A percentile compares a stretch with the other conserved stretches of the same genome.
Conservation (phyloP, 1,139 yeast species). For the Geotrichum klebahnii region DNA sequence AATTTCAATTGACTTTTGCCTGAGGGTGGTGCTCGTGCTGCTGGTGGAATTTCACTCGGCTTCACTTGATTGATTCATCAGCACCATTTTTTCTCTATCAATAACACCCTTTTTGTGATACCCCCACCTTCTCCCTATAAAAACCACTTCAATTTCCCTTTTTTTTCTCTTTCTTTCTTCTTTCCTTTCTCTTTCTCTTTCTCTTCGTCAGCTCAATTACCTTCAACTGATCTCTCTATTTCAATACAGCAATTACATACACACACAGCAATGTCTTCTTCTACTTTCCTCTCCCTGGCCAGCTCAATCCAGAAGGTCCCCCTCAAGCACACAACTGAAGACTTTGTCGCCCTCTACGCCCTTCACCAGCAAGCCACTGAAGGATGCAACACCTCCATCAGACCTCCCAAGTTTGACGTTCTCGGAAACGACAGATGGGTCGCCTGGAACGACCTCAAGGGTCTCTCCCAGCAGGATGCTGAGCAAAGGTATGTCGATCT, state of each 20-base stretch:
- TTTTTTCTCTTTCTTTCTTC: neutral
- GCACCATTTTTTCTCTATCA: too few relatives aligned
- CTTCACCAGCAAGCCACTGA: constrained; percentile 11
- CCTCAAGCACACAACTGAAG: constrained; percentile 11
- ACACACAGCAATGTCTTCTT: constrained; percentile 3
- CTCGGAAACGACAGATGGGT: constrained; percentile 13
- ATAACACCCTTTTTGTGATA: too few relatives aligned
- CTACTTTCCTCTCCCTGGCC: constrained; percentile 2
- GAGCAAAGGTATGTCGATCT: constrained; percentile 5
- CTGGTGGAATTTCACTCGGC: too few relatives aligned
- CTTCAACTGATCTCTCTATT: neutral
- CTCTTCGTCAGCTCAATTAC: neutral
- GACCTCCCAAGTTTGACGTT: constrained; percentile 13
- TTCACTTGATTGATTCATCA: too few relatives aligned
- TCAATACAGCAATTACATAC: neutral
- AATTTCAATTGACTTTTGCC: too few relatives aligned
- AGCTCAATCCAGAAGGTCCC: constrained; percentile 2
- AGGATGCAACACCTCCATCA: neutral
- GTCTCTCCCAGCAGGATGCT: constrained; percentile 5
- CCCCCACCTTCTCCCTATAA: too few relatives aligned
- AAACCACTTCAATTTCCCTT: neutral
- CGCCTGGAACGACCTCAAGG: constrained; percentile 14
- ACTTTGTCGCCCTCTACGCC: constrained; percentile 12
- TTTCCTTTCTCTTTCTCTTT: neutral
- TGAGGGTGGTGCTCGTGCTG: too few relatives aligned